A percentile compares a stretch with the other conserved stretches of the same genome.
Conservation (phyloP, 2,329 filamentous ascomycete species). For the Aspergillus sp. region DNA sequence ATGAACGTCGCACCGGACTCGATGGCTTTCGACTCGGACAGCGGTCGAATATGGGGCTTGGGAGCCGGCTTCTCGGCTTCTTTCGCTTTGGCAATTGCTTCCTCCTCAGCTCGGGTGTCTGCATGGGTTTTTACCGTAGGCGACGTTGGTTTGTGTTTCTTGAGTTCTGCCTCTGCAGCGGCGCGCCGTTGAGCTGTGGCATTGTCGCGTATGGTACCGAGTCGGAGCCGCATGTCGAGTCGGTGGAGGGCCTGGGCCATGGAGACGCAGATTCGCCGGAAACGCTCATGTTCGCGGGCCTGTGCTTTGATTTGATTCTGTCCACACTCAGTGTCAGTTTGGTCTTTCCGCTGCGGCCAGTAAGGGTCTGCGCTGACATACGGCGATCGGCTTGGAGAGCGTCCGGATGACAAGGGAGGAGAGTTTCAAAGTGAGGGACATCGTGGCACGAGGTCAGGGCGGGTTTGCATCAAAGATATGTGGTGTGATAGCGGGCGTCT, state of each 20-base stretch:
- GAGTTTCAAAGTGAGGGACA: constrained; percentile 70
- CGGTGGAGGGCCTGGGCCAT: constrained; percentile 68
- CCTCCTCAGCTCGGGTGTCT: constrained; percentile 61
- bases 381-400: constrained; percentile 70
- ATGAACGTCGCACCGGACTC: constrained; percentile 72
- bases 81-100: constrained; percentile 49
- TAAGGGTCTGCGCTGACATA: constrained; percentile 40
- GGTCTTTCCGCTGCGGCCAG: neutral
- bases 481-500: neutral
- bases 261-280: constrained; percentile 63
- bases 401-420: constrained; percentile 68
- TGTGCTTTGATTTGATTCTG: constrained; percentile 71
- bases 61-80: constrained; percentile 54
- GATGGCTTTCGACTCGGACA: constrained; percentile 70
- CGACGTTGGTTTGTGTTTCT: constrained; percentile 55
- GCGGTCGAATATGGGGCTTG: constrained; percentile 63
- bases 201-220: constrained; percentile 67
- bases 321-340: constrained; percentile 29
- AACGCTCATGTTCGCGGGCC: constrained; percentile 70
- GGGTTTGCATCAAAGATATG: neutral
- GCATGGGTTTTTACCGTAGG: constrained; percentile 68
- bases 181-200: constrained; percentile 54
- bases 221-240: constrained; percentile 69
- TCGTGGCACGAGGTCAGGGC: constrained; percentile 34
- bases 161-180: constrained; percentile 59